Conservation (phyloP, 1,284 basidiomycete species). For the Leccinum angustisporum region DNA sequence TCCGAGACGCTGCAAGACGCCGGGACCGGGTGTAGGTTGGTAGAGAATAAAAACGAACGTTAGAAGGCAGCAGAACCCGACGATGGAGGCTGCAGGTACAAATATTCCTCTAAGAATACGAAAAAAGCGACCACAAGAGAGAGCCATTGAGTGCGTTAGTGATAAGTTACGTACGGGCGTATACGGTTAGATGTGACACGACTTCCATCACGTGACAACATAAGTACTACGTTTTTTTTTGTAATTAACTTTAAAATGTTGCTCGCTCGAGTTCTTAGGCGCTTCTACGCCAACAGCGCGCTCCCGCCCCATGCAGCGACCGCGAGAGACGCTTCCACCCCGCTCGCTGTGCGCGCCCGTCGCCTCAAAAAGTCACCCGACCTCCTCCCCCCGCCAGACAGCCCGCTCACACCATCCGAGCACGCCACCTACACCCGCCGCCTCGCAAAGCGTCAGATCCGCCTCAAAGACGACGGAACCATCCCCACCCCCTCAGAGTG, state of each 20-base stretch:
- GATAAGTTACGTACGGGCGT: not conserved
- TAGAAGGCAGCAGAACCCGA: slow-evolving; percentile 69
- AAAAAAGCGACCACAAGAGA: slow-evolving; percentile 35
- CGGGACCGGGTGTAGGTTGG: slow-evolving; percentile 72
- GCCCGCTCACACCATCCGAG: slow-evolving; percentile 66
- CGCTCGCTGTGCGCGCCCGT: slow-evolving; percentile 69
- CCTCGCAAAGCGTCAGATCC: slow-evolving; percentile 51
- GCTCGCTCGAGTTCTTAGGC: slow-evolving; percentile 33
- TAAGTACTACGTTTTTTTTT: too few species aligned
- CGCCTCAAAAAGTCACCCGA: slow-evolving; percentile 51
- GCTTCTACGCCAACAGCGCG: slow-evolving; percentile 47
- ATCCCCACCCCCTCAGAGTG: slow-evolving; percentile 53
- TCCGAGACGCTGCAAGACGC: slow-evolving; percentile 69
- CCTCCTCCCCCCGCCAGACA: slow-evolving; percentile 38
- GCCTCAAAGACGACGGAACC: slow-evolving; percentile 38
- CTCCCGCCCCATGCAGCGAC: slow-evolving; percentile 46
- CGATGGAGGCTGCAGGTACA: slow-evolving; percentile 56
- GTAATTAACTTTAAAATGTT: too few species aligned
- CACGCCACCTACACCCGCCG: slow-evolving; percentile 57
- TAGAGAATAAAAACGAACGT: slow-evolving; percentile 76
- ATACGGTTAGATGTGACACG: slow-evolving; percentile 3
- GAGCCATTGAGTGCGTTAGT: slow-evolving; percentile 17
- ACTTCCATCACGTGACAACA: too few species aligned
- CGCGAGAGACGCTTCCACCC: slow-evolving; percentile 67
- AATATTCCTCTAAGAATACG: slow-evolving; percentile 48